A percentile compares a stretch with the other conserved stretches of the same genome.
phyloP scores from a whole-genome alignment of 345 rosid genomes.

The Camelina hispida region DNA sequence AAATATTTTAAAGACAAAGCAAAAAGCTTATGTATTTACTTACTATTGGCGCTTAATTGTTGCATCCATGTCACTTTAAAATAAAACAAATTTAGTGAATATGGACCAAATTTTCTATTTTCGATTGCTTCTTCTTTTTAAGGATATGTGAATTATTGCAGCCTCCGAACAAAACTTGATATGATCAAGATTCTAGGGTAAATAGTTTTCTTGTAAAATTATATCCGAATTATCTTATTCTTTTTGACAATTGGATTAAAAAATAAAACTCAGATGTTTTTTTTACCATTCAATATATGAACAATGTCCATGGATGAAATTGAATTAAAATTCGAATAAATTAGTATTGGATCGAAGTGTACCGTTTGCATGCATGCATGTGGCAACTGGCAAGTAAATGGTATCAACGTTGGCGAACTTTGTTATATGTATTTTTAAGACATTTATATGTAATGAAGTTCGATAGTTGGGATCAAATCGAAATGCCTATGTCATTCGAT shows the following conservation, averaged over 20 bases:
- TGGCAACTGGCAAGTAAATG: background rate
- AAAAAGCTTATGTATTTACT: constrained; percentile 22
- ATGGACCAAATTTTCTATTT: background rate
- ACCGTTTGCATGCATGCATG: background rate
- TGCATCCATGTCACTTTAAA: constrained; percentile 31
- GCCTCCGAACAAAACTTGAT: background rate
- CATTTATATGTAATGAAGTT: background rate
- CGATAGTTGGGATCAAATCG: background rate
- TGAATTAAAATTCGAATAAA: background rate
- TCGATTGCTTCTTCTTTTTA: background rate
- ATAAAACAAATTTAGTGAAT: constrained; percentile 8
- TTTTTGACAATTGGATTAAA: background rate
- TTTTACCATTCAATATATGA: background rate
- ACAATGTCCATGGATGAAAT: background rate
- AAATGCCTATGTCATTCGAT: constrained; percentile 5
- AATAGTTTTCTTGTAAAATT: background rate
- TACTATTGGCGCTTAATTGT: constrained; percentile 30
- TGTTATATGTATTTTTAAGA: background rate
- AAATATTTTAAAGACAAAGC: constrained; percentile 34
- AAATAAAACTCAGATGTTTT: background rate
- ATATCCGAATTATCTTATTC: background rate
- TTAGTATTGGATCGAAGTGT: background rate
- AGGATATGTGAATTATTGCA: constrained; percentile 14
- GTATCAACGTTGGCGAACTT: no score
- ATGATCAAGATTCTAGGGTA: background rate